Base-by-base conservation (phyloP, 2,329 filamentous ascomycete species). In the Davidsoniella eucalypti region DNA sequence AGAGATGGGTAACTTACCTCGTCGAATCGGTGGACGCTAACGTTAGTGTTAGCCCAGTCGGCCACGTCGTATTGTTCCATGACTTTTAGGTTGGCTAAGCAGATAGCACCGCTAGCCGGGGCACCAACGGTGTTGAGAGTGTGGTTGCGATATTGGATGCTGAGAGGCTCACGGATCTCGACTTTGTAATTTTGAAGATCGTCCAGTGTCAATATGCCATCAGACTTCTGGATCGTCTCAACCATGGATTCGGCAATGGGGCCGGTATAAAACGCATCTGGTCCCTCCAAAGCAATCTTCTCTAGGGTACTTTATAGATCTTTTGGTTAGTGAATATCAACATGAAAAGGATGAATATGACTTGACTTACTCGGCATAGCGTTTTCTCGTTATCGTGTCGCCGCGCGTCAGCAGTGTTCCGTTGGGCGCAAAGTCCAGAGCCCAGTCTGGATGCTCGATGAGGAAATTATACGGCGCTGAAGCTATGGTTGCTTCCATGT, bases 381-480 rank as follows among this genome's bases (percentile, higher is more conserved):
- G 75, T 59, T 80, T 83, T 42, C 88, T 72, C 0, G 82, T 88
- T 59, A 96, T 87, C 0, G 65, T 81, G 45, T 94, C 85, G 16
- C 85, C 86, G 2, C 87, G 64, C 16, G 73, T 68, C 0, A 94
- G 58, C 2, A 85, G 68, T 0, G 73, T 81, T 3, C 87, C 90
- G 54, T 88, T 79, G 0, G 87, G 87, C 2, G 87, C 87, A 66
- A 95, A 95, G 61, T 95, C 90, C 44, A 84, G 63, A 0, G 88
- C 86, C 82, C 87, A 96, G 3, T 78, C 75, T 0, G 82, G 79
- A 51, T 95, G 78, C 2, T 83, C 70, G 0, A 79, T 67, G 0
- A 95, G 66, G 58, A 94, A 94, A 56, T 86, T 68, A 46, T 59
- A 44, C 55, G 1, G 58, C 56, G 6, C 56, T 50, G 4, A 43